Conservation (phyloP, 2,329 filamentous ascomycete genomes). For the Diplodia seriata region DNA sequence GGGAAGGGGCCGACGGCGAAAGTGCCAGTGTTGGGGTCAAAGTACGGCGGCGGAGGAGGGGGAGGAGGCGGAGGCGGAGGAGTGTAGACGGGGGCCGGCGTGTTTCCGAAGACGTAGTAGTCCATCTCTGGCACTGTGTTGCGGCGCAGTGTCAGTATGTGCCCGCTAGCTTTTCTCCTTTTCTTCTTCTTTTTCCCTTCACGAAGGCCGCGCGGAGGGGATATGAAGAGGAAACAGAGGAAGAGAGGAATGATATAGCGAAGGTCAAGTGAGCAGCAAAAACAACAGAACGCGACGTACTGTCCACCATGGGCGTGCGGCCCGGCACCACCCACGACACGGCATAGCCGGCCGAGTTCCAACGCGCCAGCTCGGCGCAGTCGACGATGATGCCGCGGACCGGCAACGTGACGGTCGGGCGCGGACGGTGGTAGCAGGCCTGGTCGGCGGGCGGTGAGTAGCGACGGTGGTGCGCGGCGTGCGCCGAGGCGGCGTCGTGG, state of each 20-base stretch:
- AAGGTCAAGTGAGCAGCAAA: not conserved
- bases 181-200: not conserved
- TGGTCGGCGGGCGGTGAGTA: not conserved
- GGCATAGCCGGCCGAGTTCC: not conserved
- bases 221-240: not conserved
- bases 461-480: not conserved
- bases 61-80: not conserved
- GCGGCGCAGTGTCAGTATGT: not conserved
- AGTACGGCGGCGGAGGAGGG: not conserved
- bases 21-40: not conserved
- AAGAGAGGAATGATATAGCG: not conserved
- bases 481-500: not conserved
- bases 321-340: not conserved
- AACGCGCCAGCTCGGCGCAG: not conserved
- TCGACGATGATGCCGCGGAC: not conserved
- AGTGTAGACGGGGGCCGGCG: not conserved
- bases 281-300: not conserved
- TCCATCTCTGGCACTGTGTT: not conserved
- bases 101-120: not conserved
- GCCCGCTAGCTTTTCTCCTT: not conserved
- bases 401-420: not conserved
- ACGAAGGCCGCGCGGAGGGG: no score
- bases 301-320: not conserved
- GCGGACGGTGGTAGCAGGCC: not conserved
- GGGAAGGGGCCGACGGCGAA: not conserved